Evolutionary conservation across 495 filamentous ascomycete genomes (phyloP).

Genomic region (Delitschia confertaspora): DNA sequence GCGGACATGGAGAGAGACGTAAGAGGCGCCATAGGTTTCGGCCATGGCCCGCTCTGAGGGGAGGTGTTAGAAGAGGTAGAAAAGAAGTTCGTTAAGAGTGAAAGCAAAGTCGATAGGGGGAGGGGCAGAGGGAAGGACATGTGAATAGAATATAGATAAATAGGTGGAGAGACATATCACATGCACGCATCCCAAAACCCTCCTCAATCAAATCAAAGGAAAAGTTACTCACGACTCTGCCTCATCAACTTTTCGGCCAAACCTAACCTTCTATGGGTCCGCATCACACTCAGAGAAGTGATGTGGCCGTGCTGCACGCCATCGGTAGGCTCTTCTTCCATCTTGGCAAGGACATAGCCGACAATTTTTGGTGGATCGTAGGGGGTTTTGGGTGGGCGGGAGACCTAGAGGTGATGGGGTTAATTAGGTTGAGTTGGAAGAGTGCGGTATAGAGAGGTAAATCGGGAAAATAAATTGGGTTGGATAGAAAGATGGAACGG

Average conservation of each 20-base stretch:
- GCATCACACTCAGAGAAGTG: slow-evolving; percentile 89
- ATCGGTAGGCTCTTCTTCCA: slow-evolving; percentile 95
- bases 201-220: no score
- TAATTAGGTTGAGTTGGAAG: not conserved
- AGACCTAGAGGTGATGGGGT: slow-evolving; percentile 38
- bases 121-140: no score
- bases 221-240: slow-evolving; percentile 68
- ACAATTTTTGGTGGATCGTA: slow-evolving; percentile 94
- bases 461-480: not conserved
- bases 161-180: no score
- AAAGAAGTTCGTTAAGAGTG: slow-evolving; percentile 2
- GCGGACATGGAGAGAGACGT: slow-evolving; percentile 92
- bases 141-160: no score
- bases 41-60: slow-evolving; percentile 84
- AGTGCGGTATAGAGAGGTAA: not conserved
- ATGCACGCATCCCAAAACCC: no score
- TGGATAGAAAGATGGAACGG: not conserved
- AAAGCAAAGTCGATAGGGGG: no score
- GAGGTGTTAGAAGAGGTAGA: slow-evolving; percentile 2
- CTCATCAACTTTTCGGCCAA: slow-evolving; percentile 96
- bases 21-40: slow-evolving; percentile 80
- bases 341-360: slow-evolving; percentile 98
- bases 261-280: slow-evolving; percentile 81
- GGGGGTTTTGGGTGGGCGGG: slow-evolving; percentile 62
- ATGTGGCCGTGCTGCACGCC: slow-evolving; percentile 93